Conservation (phyloP, 1,139 yeast species). For the Pichia sp. region DNA sequence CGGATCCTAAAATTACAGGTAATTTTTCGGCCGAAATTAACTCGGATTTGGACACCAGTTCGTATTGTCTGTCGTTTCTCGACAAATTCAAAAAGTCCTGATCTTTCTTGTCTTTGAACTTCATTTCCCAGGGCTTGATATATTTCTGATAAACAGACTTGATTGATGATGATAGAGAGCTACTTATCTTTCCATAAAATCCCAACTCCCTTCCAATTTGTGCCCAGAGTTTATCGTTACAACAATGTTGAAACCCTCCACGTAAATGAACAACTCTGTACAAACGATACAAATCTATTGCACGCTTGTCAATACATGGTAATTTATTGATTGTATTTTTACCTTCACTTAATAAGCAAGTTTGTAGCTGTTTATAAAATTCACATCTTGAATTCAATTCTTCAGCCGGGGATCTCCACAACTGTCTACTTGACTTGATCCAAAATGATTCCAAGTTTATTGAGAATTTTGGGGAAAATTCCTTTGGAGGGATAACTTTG, state of each 20-base stretch:
- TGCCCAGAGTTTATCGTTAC: conserved; percentile 51
- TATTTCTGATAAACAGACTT: conserved; percentile 45
- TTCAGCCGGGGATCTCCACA: conserved; percentile 31
- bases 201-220: conserved; percentile 72
- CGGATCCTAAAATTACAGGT: conserved; percentile 32
- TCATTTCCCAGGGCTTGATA: conserved; percentile 21
- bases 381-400: conserved; percentile 26
- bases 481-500: conserved; percentile 50
- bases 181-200: conserved; percentile 59
- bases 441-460: conserved; percentile 46
- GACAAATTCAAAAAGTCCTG: conserved; percentile 6
- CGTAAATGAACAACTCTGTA: conserved; percentile 42
- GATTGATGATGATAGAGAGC: conserved; percentile 62
- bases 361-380: conserved; percentile 28
- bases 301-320: conserved; percentile 52
- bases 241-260: conserved; percentile 54
- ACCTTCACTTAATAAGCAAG: conserved; percentile 25
- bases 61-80: conserved; percentile 8
- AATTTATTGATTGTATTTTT: conserved; percentile 22
- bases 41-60: conserved; percentile 1
- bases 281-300: conserved; percentile 46
- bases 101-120: neutral
- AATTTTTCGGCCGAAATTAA: neutral
- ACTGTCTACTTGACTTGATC: conserved; percentile 50
- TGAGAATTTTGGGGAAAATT: conserved; percentile 30